Evolutionary conservation across 2,329 filamentous ascomycete species (phyloP).

Genomic region (Calonectria ilicicola): DNA sequence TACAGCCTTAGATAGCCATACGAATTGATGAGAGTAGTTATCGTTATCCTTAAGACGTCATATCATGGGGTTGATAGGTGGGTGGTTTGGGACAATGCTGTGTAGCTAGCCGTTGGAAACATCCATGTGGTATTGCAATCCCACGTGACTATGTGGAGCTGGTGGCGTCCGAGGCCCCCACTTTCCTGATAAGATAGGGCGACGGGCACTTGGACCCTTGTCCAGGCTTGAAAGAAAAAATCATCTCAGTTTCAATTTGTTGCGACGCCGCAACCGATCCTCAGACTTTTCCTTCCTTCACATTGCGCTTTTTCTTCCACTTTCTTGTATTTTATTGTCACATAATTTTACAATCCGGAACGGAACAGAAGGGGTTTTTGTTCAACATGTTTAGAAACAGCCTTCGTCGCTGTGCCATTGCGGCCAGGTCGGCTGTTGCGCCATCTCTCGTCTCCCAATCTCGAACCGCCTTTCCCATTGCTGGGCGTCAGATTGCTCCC

Average conservation of each 20-base stretch:
- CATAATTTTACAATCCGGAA: background rate
- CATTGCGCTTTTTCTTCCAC: slow-evolving; percentile 19
- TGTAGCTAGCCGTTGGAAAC: background rate
- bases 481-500: slow-evolving; percentile 37
- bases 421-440: slow-evolving; percentile 48
- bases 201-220: background rate
- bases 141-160: background rate
- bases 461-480: slow-evolving; percentile 41
- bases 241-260: slow-evolving; percentile 25
- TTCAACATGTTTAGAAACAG: slow-evolving; percentile 51
- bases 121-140: background rate
- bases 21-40: slow-evolving; percentile 3
- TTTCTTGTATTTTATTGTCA: slow-evolving; percentile 1
- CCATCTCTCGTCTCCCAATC: slow-evolving; percentile 45
- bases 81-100: no score
- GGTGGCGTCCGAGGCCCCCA: background rate
- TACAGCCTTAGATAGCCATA: slow-evolving; percentile 5
- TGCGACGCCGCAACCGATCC: slow-evolving; percentile 20
- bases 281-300: slow-evolving; percentile 16
- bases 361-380: background rate
- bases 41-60: background rate
- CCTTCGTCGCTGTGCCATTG: slow-evolving; percentile 53
- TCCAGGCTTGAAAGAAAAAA: slow-evolving; percentile 15
- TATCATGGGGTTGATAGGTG: background rate
- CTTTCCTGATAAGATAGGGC: slow-evolving; percentile 19